phyloP scores from a whole-genome alignment of 495 filamentous ascomycete genomes.

The Glutinoglossum americanum region DNA sequence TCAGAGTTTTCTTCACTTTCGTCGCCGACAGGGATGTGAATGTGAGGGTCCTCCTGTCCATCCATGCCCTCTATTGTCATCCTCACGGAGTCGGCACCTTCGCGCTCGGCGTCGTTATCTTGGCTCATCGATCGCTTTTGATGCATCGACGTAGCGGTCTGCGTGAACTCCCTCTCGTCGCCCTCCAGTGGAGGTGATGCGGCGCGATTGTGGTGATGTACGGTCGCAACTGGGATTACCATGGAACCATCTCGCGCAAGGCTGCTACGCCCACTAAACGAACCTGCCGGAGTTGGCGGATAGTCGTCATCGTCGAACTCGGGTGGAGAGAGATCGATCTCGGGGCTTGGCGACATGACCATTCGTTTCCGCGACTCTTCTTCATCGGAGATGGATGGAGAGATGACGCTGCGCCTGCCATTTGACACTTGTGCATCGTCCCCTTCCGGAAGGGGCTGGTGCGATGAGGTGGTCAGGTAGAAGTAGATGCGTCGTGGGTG shows the following conservation, averaged over 20 bases:
- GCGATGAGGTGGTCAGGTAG: conserved; percentile 67
- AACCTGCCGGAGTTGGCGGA: conserved; percentile 33
- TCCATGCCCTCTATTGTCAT: conserved; percentile 10
- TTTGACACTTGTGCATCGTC: conserved; percentile 33
- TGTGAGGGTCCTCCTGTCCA: not conserved
- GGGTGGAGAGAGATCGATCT: conserved; percentile 69
- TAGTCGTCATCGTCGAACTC: conserved; percentile 56
- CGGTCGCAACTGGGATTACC: conserved; percentile 14
- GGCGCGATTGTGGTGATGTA: conserved; percentile 37
- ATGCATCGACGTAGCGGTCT: conserved; percentile 72
- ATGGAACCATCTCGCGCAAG: conserved; percentile 13
- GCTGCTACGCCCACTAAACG: conserved; percentile 29
- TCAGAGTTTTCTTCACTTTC: conserved; percentile 18
- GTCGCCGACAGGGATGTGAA: conserved; percentile 11
- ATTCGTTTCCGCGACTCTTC: conserved; percentile 47
- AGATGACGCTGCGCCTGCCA: conserved; percentile 39
- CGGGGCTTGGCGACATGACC: conserved; percentile 68
- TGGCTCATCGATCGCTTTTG: conserved; percentile 37
- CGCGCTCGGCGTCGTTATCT: conserved; percentile 19
- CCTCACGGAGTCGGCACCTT: conserved; percentile 1
- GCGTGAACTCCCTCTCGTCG: conserved; percentile 91
- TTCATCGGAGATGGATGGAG: conserved; percentile 68
- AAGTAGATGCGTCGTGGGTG: conserved; percentile 93
- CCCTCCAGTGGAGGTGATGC: conserved; percentile 77
- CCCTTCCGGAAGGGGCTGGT: conserved; percentile 51